Evolutionary conservation across 208 protist species (phyloP), one percentile per base, ranked within the genome.

Genomic region (Trypanosoma theileri): DNA sequence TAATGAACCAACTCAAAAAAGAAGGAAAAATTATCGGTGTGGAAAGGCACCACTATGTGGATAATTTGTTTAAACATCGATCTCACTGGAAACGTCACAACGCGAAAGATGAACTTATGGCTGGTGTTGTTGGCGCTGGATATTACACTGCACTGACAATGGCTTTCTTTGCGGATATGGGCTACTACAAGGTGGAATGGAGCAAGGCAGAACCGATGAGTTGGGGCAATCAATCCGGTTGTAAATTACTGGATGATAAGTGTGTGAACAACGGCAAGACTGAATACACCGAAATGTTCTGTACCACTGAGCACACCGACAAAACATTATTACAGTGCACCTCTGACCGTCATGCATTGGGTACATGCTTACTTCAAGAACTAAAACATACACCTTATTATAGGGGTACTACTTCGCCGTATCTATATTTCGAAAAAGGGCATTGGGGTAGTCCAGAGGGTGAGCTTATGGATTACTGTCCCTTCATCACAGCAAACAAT

Each of bases 111-210:
- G 74, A 84, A 17, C 28, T 84, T 45, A 84, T 84, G 73, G 19
- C 57, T 51, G 67, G 59, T 42, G 58, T 53, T 40, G 42, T n/a
- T 22, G 59, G 28, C 26, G 59, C 50, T 26, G 50, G 22, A 17
- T 59, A 46, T 52, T 83, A 83, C 69, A 79, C 58, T 48, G 62
- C 68, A n/a, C 40, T 84, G 16, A 84, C 79, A 0, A 76, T 84
- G 52, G 69, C 73, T 14, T 35, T 48, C 1, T 76, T 84, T 65
- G 64, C 73, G 50, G 74, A 80, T 46, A 57, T 75, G 45, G 65
- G 69, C 17, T 77, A 69, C 66, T 84, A 84, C 42, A 4, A 59
- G 28, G 79, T 59, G n/a, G 59, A 71, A 52, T 84, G 62, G 54
- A 45, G 45, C 1, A 74, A 59, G 46, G 79, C 57, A 17, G 79